Evolutionary conservation across 2,329 filamentous ascomycete species (phyloP), one percentile per base, ranked within the genome.

Genomic region (Trichoderma sp.): DNA sequence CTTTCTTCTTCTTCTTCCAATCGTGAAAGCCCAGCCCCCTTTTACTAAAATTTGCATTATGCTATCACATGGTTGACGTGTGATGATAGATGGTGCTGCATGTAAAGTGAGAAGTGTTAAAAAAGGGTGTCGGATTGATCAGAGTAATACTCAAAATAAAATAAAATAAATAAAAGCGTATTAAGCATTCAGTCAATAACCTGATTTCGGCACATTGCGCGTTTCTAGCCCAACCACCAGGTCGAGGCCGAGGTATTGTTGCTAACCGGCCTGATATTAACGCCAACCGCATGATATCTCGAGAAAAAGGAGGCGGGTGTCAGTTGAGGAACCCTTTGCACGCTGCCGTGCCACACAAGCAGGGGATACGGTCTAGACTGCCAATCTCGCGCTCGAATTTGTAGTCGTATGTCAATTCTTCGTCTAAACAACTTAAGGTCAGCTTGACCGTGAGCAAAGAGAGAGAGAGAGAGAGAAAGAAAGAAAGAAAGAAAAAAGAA

Each of bases 271-370:
- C 15, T 52, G 27, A 10, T 54, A 45, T 60, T 27, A 53, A 32
- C 29, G 52, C 45, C 13, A 54, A 42, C 67, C 32, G 29, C 52
- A 29, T 29, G 27, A 42, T 19, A 52, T 48, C 29, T 34, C 52
- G 39, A 32, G 39, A 25, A 34, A 17, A 56, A 56, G 22, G n/a
- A 50, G 29, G n/a, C 15, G 25, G 37, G n/a, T 42, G 34, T 87
- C 85, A 99, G 82, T 99, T 99, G 81, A 99, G 92, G 84, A 98
- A 99, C 71, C 95, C 95, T 84, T 99, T 99, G 84, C 95, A 99
- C 57, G 93, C 93, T 34, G 94, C 89, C 52, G 94, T 97, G 69
- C 95, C 95, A 80, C 95, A 99, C 60, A 99, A 89, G 83, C 95
- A 99, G 60, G 95, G 95, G 74, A 99, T 97, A 71, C 95, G 92